phyloP scores from a whole-genome alignment of 345 rosid species.

The Pistacia vera region DNA sequence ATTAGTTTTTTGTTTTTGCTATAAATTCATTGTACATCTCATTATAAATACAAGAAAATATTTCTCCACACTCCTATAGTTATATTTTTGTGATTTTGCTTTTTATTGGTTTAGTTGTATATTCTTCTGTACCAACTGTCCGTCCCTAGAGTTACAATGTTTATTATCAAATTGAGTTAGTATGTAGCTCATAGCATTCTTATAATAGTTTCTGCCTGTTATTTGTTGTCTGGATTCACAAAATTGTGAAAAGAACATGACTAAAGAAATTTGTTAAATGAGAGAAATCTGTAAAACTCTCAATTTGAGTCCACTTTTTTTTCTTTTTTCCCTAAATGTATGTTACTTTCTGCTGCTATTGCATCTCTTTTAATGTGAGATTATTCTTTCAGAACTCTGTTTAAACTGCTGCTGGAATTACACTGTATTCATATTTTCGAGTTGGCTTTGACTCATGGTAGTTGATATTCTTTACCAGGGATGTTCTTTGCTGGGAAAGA shows the following conservation, averaged over 20 bases:
- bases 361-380: background rate
- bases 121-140: background rate
- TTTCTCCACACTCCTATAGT: too few species aligned
- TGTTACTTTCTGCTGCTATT: background rate
- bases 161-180: constrained; percentile 2
- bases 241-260: background rate
- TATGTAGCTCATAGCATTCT: background rate
- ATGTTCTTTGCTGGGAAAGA: constrained; percentile 69
- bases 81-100: background rate
- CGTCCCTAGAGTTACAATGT: background rate
- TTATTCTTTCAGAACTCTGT: background rate
- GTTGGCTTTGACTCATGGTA: background rate
- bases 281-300: background rate
- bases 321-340: background rate
- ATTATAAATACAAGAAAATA: too few species aligned
- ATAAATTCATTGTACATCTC: too few species aligned
- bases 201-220: background rate
- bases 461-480: constrained; percentile 32
- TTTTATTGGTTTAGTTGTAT: background rate
- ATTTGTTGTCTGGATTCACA: background rate
- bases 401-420: background rate
- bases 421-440: background rate
- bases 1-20: too few species aligned
- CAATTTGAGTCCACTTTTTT: background rate
- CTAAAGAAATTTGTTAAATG: background rate